Conservation (phyloP, 805 yeast species). For the Pichia gijzeniarum region DNA sequence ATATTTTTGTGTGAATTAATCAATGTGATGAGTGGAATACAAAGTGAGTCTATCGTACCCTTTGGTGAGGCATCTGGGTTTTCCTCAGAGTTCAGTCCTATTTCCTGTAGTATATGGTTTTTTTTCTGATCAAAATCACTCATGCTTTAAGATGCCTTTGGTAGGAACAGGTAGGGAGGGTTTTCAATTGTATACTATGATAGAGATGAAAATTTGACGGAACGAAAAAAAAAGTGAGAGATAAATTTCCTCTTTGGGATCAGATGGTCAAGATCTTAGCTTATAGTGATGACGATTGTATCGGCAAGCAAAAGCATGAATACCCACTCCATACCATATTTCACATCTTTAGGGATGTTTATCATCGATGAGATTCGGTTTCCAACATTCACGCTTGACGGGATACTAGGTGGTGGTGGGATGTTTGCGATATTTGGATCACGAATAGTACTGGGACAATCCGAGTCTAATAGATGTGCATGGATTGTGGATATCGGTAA, state of each 20-base stretch:
- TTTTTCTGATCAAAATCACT: constrained; percentile 69
- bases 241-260: too few relatives aligned
- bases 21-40: constrained; percentile 64
- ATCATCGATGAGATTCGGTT: constrained; percentile 81
- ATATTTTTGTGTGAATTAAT: constrained; percentile 58
- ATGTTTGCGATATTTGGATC: constrained; percentile 75
- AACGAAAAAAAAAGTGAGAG: too few relatives aligned
- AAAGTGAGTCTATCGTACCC: constrained; percentile 71
- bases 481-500: constrained; percentile 76
- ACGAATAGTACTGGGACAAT: constrained; percentile 42
- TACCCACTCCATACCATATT: constrained; percentile 15
- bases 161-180: too few relatives aligned
- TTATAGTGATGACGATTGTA: too few relatives aligned
- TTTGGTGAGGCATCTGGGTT: constrained; percentile 75
- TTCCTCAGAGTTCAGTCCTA: constrained; percentile 35
- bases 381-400: constrained; percentile 33
- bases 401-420: constrained; percentile 88
- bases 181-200: too few relatives aligned
- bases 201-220: too few relatives aligned
- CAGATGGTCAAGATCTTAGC: too few relatives aligned
- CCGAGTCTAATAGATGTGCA: constrained; percentile 35
- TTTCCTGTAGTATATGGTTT: constrained; percentile 44
- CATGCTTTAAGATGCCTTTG: constrained; percentile 12
- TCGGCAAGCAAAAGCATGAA: background rate
- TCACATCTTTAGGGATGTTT: constrained; percentile 80